These are phyloP conservation scores for Ophiocordyceps polyrhachis-furcata DNA, from an alignment of 2,329 filamentous ascomycete genomes.

Conservation along the genomic window DNA sequence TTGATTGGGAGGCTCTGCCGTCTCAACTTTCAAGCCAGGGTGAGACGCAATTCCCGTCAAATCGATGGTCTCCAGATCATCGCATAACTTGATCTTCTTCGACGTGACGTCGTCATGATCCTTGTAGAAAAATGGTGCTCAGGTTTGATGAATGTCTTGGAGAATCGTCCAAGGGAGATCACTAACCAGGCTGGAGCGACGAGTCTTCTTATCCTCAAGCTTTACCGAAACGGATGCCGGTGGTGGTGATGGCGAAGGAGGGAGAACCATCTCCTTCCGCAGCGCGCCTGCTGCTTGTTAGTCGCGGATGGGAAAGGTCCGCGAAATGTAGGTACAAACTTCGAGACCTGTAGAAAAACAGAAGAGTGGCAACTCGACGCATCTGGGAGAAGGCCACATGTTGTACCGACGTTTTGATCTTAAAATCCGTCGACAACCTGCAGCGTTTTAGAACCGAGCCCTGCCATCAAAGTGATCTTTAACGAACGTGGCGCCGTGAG, in stretches of 20 bases:
- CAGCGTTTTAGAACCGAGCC: background rate
- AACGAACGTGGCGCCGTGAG: conserved; percentile 7
- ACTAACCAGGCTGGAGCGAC: background rate
- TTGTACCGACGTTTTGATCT: background rate
- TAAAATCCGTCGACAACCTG: background rate
- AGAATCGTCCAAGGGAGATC: background rate
- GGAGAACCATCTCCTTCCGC: conserved; percentile 7
- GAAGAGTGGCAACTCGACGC: background rate
- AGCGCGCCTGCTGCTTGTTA: conserved; percentile 5
- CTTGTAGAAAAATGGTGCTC: background rate
- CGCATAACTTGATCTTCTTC: background rate
- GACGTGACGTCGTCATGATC: background rate
- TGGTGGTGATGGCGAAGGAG: conserved; percentile 3
- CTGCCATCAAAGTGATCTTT: background rate
- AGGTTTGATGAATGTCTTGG: background rate
- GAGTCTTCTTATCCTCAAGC: background rate
- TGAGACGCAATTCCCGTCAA: background rate
- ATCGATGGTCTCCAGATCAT: background rate
- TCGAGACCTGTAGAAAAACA: conserved; percentile 8
- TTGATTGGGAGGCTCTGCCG: background rate
- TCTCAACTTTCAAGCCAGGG: background rate
- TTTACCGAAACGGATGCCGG: too few relatives aligned
- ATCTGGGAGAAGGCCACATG: background rate
- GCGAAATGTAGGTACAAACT: conserved; percentile 2
- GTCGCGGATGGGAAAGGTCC: background rate